These are phyloP conservation scores for Alternaria postmessia DNA, from an alignment of 2,329 filamentous ascomycete species.

Conservation along the genomic window DNA sequence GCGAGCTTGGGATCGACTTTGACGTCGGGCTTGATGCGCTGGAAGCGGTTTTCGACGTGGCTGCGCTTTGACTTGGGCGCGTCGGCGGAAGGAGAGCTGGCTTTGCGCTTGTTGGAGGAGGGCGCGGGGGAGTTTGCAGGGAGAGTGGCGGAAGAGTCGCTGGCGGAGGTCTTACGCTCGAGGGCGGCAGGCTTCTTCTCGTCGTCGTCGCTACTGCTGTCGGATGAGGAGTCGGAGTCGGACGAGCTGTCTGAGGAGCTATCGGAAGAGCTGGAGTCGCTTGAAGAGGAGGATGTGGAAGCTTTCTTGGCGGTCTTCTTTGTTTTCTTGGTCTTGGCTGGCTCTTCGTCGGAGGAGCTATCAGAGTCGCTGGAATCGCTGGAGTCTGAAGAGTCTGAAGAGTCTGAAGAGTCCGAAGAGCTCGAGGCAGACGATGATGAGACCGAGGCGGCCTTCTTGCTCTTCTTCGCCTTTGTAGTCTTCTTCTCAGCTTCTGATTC, in stretches of 20 bases:
- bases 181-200: conserved; percentile 38
- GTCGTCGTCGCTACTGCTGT: conserved; percentile 30
- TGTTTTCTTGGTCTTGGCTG: conserved; percentile 20
- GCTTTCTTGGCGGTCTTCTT: conserved; percentile 29
- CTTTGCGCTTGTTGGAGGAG: conserved; percentile 55
- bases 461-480: conserved; percentile 27
- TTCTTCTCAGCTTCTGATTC: conserved; percentile 36
- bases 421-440: conserved; percentile 44
- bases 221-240: conserved; percentile 17
- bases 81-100: conserved; percentile 38
- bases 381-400: conserved; percentile 26
- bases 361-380: conserved; percentile 38
- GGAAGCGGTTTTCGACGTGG: conserved; percentile 68
- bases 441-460: conserved; percentile 37
- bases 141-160: conserved; percentile 52
- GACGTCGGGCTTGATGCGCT: conserved; percentile 74
- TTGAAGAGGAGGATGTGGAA: conserved; percentile 29
- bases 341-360: conserved; percentile 32
- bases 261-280: conserved; percentile 26
- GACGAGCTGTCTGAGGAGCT: conserved; percentile 26
- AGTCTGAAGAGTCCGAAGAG: conserved; percentile 33
- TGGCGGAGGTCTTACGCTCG: conserved; percentile 54
- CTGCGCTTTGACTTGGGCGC: conserved; percentile 47
- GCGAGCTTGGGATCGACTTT: conserved; percentile 72
- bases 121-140: conserved; percentile 39